phyloP scores from a whole-genome alignment of 139 green algal genomes.

The Chlorella sp. region DNA sequence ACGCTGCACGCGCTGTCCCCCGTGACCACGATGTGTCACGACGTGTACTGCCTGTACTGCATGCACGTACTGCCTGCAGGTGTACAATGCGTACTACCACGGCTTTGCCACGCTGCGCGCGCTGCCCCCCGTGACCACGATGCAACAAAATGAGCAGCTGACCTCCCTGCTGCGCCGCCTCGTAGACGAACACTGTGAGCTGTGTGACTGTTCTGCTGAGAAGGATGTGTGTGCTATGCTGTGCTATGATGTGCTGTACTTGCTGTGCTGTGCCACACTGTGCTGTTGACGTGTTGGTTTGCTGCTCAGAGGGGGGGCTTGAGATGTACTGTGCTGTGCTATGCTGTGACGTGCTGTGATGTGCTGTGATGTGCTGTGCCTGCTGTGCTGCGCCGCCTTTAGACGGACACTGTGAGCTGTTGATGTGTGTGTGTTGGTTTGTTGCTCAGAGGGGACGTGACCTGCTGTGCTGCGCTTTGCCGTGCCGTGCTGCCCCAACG shows the following conservation, averaged over 20 bases:
- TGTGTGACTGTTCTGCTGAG: background rate
- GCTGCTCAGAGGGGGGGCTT: background rate
- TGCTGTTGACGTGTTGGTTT: background rate
- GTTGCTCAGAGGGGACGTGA: background rate
- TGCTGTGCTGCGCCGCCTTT: background rate
- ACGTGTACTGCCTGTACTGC: background rate
- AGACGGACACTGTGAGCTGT: background rate
- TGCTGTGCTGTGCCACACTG: background rate
- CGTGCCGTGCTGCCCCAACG: no score
- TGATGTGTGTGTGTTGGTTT: background rate
- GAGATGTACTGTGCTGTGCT: no score
- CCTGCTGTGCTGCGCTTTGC: background rate
- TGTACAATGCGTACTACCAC: conserved; percentile 85
- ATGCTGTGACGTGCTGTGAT: no score
- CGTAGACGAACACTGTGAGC: conserved; percentile 85
- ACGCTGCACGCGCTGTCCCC: conserved; percentile 56
- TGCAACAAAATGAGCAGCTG: conserved; percentile 80
- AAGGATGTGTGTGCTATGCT: background rate
- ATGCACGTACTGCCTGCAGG: conserved; percentile 10
- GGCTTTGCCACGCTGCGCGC: conserved; percentile 75
- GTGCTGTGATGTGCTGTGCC: background rate
- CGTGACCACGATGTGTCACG: conserved; percentile 43
- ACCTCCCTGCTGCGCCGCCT: conserved; percentile 77
- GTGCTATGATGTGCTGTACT: background rate
- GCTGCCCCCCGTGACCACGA: conserved; percentile 50